Conservation (phyloP, 495 filamentous ascomycete genomes). For the Neurospora cerealis region DNA sequence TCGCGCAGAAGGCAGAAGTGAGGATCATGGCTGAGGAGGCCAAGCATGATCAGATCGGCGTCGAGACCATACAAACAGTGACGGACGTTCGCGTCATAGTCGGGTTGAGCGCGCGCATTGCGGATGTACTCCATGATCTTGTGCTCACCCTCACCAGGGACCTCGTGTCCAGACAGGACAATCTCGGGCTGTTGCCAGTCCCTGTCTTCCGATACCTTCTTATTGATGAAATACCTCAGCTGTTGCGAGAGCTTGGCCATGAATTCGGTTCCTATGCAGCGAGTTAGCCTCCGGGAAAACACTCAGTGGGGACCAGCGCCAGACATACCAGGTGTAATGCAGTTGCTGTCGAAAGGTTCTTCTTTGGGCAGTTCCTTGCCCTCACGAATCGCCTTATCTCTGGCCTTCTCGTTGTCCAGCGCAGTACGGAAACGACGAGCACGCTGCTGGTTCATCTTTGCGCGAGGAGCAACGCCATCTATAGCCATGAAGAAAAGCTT, state of each 20-base stretch:
- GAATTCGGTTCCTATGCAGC: constrained; percentile 59
- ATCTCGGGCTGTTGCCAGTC: constrained; percentile 97
- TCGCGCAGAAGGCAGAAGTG: constrained; percentile 97
- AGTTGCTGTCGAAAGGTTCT: constrained; percentile 96
- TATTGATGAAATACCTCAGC: constrained; percentile 96
- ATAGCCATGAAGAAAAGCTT: constrained; percentile 99
- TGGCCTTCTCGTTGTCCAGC: constrained; percentile 76
- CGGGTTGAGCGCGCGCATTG: constrained; percentile 84
- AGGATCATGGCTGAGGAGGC: constrained; percentile 91
- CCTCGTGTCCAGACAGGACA: constrained; percentile 94
- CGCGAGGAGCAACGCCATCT: constrained; percentile 92
- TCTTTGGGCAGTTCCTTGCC: constrained; percentile 91
- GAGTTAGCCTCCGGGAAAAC: neutral
- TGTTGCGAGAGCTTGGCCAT: constrained; percentile 93
- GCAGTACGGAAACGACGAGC: constrained; percentile 92
- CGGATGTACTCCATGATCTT: constrained; percentile 99
- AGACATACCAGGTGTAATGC: constrained; percentile 74
- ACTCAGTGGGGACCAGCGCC: neutral
- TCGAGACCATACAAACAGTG: constrained; percentile 97
- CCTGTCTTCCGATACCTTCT: constrained; percentile 92
- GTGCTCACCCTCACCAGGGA: constrained; percentile 98
- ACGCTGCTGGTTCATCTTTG: constrained; percentile 99
- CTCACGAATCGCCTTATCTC: constrained; percentile 79
- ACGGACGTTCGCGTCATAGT: constrained; percentile 89
- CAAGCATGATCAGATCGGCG: constrained; percentile 98